Percentiles rank a stretch among this genome's conserved stretches.
These are phyloP conservation scores for Schizophyllum commune DNA, from an alignment of 1,284 basidiomycete genomes.

Conservation along the genomic window DNA sequence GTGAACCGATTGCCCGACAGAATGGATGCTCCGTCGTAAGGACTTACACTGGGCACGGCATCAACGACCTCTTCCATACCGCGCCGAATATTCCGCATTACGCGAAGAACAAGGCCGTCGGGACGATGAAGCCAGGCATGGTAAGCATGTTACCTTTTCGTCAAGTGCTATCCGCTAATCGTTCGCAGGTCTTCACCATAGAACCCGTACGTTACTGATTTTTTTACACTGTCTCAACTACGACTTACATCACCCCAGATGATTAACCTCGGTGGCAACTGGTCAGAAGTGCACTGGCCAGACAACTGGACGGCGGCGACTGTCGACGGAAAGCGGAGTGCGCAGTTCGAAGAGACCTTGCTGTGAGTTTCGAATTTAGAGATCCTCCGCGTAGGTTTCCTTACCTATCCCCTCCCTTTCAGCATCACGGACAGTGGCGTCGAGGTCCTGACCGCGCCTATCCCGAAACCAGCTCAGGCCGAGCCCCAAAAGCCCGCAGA, in stretches of 20 bases:
- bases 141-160: conserved; percentile 27
- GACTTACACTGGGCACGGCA: conserved; percentile 87
- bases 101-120: conserved; percentile 78
- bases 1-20: conserved; percentile 75
- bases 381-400: background rate
- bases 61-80: conserved; percentile 78
- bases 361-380: conserved; percentile 46
- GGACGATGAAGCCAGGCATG: conserved; percentile 82
- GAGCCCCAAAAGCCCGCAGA: background rate
- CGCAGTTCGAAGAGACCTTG: conserved; percentile 92
- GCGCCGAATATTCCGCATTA: conserved; percentile 79
- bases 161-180: background rate
- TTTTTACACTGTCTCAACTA: conserved; percentile 4
- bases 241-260: conserved; percentile 46
- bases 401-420: conserved; percentile 15
- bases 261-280: conserved; percentile 80
- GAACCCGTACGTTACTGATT: conserved; percentile 54
- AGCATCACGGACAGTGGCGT: conserved; percentile 90
- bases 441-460: conserved; percentile 73
- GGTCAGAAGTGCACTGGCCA: conserved; percentile 74
- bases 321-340: conserved; percentile 79
- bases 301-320: conserved; percentile 96
- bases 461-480: background rate
- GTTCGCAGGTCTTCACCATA: conserved; percentile 58
- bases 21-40: conserved; percentile 81